Base-by-base conservation (phyloP, 805 yeast genomes). In the Ogataea naganishii region DNA sequence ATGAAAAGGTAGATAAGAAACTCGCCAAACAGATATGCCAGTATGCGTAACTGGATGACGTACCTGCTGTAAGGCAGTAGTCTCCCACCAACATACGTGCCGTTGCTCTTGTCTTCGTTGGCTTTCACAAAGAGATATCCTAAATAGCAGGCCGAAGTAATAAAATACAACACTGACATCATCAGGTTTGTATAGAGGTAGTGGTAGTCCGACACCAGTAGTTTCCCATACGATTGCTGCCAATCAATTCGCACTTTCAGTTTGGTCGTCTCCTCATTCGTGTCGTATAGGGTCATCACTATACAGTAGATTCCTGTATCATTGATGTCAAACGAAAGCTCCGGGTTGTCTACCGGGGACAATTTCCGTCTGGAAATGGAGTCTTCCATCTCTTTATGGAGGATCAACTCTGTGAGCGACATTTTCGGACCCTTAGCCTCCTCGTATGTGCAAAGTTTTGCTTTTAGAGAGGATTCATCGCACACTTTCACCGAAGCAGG, bases 171-270 rank as follows among this genome's bases (percentile, higher is more conserved):
- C 4, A 43, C 6, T 11, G 41, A 21, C 34, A 54, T 32, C n/a
- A 32, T 20, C 14, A 49, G 34, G 14, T 44, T 38, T 14, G 46
- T 26, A 24, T 44, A 47, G 26, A 55, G 24, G 25, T 40, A 39
- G 17, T 39, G 38, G 27, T 47, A 55, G 26, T 55, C 60, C 7
- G 44, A 40, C 4, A 44, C 45, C n/a, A 48, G 25, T 21, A 55
- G 37, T 21, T 36, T 29, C 19, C 60, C 60, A 34, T 38, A 52
- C 6, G 52, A 37, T 34, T 54, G 60, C n/a, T 33, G 38, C 60
- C 60, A 55, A 26, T 46, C 51, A 17, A 51, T 43, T 13, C 28
- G 29, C 12, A 48, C 43, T 2, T 24, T 14, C 7, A 47, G 13
- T n/a, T 32, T 29, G 2, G 20, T 26, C 10, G 10, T 21, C 10